Evolutionary conservation across 1,139 yeast genomes (phyloP).

Genomic region (Arxiozyma telluris): DNA sequence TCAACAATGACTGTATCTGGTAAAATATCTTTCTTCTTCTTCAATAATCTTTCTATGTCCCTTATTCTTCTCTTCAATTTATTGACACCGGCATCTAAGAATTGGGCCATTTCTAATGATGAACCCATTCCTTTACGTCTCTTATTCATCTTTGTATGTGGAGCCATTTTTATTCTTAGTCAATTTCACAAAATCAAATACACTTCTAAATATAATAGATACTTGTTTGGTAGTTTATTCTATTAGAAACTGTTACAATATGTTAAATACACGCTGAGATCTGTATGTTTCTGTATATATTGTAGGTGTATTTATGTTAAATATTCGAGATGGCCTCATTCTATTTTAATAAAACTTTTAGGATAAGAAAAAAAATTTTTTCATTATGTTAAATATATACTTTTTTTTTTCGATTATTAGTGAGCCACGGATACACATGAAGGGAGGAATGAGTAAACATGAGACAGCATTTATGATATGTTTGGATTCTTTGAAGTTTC

Average conservation of each 20-base stretch:
- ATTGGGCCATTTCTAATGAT: constrained; percentile 29
- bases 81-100: constrained; percentile 32
- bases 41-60: constrained; percentile 66
- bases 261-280: no score
- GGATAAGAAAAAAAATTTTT: no score
- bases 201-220: no score
- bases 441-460: background rate
- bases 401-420: no score
- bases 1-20: constrained; percentile 73
- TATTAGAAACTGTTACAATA: no score
- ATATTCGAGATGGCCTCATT: no score
- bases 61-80: constrained; percentile 78
- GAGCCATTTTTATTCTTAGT: background rate
- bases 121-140: constrained; percentile 14
- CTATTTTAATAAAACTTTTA: no score
- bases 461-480: background rate
- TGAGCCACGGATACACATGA: no score
- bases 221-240: no score
- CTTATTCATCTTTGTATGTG: constrained; percentile 2
- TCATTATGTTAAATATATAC: no score
- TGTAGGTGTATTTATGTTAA: no score
- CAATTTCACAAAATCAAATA: background rate
- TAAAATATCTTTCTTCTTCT: constrained; percentile 43
- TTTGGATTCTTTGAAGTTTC: background rate
- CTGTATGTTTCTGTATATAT: no score